Conservation (phyloP, 805 yeast genomes). For the Peterozyma toletana region DNA sequence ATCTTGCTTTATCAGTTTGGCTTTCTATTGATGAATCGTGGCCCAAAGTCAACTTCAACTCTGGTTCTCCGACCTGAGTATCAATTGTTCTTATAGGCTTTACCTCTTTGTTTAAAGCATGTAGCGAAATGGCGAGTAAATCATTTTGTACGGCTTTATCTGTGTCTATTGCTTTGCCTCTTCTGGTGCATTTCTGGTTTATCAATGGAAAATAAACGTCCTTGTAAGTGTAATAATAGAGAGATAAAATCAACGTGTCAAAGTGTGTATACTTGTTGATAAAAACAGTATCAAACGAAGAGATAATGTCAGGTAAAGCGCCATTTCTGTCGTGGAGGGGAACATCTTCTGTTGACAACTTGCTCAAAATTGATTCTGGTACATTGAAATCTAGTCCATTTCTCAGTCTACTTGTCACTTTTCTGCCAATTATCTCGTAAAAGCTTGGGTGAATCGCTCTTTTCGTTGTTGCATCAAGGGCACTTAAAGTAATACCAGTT, state of each 20-base stretch:
- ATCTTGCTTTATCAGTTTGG: no score
- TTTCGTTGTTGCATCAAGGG: not conserved
- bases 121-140: no score
- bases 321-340: conserved; percentile 4
- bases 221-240: not conserved
- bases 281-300: not conserved
- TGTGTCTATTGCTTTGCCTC: no score
- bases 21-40: no score
- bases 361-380: not conserved
- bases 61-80: no score
- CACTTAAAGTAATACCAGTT: not conserved
- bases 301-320: conserved; percentile 1
- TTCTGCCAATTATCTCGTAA: not conserved
- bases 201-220: conserved; percentile 3
- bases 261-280: conserved; percentile 1
- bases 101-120: no score
- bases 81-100: no score
- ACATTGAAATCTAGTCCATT: not conserved
- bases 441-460: conserved; percentile 3
- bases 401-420: not conserved
- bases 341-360: not conserved
- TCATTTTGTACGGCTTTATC: no score
- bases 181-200: no score
- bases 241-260: not conserved
- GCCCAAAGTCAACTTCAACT: no score